Base-by-base conservation (phyloP, 179 eudicot genomes). In the Actinidia chinensis region DNA sequence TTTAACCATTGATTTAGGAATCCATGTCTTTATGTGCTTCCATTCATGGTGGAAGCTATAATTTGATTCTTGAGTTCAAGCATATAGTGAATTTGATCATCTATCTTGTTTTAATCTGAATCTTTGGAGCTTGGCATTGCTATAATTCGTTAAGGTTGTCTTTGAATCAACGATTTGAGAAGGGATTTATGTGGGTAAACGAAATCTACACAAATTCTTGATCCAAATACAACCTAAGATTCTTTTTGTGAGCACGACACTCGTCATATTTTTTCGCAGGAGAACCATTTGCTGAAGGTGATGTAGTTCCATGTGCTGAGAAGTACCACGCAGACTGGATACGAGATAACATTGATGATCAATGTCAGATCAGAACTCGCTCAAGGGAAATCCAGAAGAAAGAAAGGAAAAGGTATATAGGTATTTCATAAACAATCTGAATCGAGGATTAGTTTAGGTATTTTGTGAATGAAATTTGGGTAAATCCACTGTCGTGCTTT, bases 251-350 rank as follows among this genome's bases (percentile, higher is more conserved):
- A n/a, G n/a, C n/a, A n/a, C n/a, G n/a, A n/a, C n/a, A n/a, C n/a
- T n/a, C n/a, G n/a, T n/a, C n/a, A n/a, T n/a, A n/a, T n/a, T n/a
- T n/a, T 73, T 28, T 44, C 10, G 6, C 70, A 83, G 86, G 86
- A 71, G 86, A 83, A 74, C 83, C 86, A 68, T 77, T 66, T 83
- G 44, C 55, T 18, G 76, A 61, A 51, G 86, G 85, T 33, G 68
- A 81, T 15, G 73, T 83, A 60, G 81, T 73, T 77, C 63, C 77
- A 8, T 80, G 80, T 68, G 79, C 80, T 15, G 86, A 83, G 7
- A 80, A 73, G 76, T 76, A 76, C 82, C 83, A 83, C 18, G 67
- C 50, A 1, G 78, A 79, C 51, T 83, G 85, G 83, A 42, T 73
- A 54, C 78, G 67, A 61, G 78, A 77, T 68, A 71, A 47, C 68